Evolutionary conservation across 2,329 filamentous ascomycete species (phyloP).

Genomic region (Chaetothyriales sp.): DNA sequence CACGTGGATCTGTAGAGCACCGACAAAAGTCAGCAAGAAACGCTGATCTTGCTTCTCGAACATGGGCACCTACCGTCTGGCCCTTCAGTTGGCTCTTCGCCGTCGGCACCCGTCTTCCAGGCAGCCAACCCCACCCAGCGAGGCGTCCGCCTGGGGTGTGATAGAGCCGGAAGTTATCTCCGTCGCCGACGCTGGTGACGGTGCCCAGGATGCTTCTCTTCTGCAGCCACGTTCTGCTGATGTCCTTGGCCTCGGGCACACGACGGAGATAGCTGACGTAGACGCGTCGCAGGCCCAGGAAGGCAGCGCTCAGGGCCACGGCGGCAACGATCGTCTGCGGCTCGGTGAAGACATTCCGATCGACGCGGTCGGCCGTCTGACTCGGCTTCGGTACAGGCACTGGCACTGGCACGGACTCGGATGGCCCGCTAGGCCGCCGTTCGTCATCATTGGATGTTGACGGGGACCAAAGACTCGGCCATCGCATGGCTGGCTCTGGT

Average conservation of each 20-base stretch:
- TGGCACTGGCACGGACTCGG: slow-evolving; percentile 2
- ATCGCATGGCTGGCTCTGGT: slow-evolving; percentile 11
- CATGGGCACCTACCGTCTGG: slow-evolving; percentile 57
- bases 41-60: slow-evolving; percentile 1
- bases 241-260: slow-evolving; percentile 60
- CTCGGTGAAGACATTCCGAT: slow-evolving; percentile 15
- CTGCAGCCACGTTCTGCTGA: slow-evolving; percentile 55
- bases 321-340: slow-evolving; percentile 19
- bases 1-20: slow-evolving; percentile 49
- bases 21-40: neutral
- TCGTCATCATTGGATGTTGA: slow-evolving; percentile 13
- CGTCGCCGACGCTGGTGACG: slow-evolving; percentile 90
- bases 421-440: neutral
- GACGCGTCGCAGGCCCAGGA: slow-evolving; percentile 12
- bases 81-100: slow-evolving; percentile 55
- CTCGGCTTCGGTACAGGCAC: slow-evolving; percentile 1
- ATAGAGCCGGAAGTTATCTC: slow-evolving; percentile 85
- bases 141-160: slow-evolving; percentile 85
- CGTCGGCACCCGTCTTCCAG: slow-evolving; percentile 52
- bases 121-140: slow-evolving; percentile 84
- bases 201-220: slow-evolving; percentile 65
- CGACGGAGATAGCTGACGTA: slow-evolving; percentile 53
- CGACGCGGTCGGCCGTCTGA: neutral
- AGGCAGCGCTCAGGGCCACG: slow-evolving; percentile 16
- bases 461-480: slow-evolving; percentile 15